Percentiles rank a stretch among this genome's conserved stretches.
phyloP scores from a whole-genome alignment of 2,329 filamentous ascomycete species.

The Botrytis porri region DNA sequence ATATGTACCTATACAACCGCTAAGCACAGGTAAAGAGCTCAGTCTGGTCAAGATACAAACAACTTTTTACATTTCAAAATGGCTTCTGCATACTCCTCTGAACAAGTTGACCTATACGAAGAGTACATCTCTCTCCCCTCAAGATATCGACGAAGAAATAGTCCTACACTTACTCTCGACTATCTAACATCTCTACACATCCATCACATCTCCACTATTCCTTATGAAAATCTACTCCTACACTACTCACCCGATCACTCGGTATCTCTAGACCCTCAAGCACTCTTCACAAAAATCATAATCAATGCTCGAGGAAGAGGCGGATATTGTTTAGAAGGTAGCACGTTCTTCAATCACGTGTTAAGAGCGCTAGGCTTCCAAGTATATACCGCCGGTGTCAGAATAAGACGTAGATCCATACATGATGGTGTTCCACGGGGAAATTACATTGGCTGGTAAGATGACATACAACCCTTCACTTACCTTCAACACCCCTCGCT shows the following conservation, averaged over 20 bases:
- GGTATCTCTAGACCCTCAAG: slow-evolving; percentile 30
- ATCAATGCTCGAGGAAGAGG: slow-evolving; percentile 42
- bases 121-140: slow-evolving; percentile 28
- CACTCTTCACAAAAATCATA: slow-evolving; percentile 34
- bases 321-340: slow-evolving; percentile 61
- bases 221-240: slow-evolving; percentile 34
- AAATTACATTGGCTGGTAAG: slow-evolving; percentile 34
- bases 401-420: slow-evolving; percentile 28
- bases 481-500: neutral
- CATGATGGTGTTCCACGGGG: slow-evolving; percentile 28
- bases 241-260: slow-evolving; percentile 31
- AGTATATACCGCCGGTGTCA: slow-evolving; percentile 52
- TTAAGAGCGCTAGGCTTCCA: slow-evolving; percentile 51
- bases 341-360: slow-evolving; percentile 53
- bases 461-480: neutral
- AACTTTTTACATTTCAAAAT: neutral
- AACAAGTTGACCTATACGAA: slow-evolving; percentile 31
- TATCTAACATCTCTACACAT: slow-evolving; percentile 31
- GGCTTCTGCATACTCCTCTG: slow-evolving; percentile 26
- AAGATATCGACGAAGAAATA: slow-evolving; percentile 21
- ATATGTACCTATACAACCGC: neutral
- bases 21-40: neutral
- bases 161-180: slow-evolving; percentile 24
- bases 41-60: no score
- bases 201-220: slow-evolving; percentile 29